These are phyloP conservation scores for Xylaria sp. DNA, from an alignment of 2,329 filamentous ascomycete genomes.

Conservation along the genomic window DNA sequence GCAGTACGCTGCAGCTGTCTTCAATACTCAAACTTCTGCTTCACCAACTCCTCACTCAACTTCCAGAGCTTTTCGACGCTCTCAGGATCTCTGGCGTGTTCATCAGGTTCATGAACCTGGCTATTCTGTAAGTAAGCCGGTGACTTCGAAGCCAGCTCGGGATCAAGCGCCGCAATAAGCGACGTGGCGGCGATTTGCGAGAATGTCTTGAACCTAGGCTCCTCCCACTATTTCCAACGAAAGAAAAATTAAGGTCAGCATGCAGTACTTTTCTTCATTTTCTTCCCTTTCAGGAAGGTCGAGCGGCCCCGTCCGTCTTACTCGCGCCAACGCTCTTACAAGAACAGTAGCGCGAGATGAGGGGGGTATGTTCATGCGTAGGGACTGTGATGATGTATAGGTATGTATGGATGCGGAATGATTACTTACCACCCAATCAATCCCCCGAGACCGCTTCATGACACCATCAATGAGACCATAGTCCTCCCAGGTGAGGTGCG, in stretches of 20 bases:
- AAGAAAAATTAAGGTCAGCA: neutral
- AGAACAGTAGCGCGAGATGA: neutral
- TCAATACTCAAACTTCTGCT: conserved; percentile 38
- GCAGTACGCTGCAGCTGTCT: neutral
- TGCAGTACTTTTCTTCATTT: neutral
- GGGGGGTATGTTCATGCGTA: neutral
- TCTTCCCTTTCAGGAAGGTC: conserved; percentile 13
- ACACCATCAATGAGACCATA: conserved; percentile 26
- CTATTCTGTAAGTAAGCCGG: conserved; percentile 46
- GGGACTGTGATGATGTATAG: neutral
- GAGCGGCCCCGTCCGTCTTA: neutral
- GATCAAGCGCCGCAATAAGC: conserved; percentile 48
- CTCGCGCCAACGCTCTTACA: neutral
- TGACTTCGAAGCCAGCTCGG: conserved; percentile 40
- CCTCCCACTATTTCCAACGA: conserved; percentile 24
- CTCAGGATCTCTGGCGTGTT: conserved; percentile 43
- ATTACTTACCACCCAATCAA: conserved; percentile 18
- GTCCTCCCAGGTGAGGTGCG: conserved; percentile 31
- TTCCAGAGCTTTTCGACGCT: conserved; percentile 52
- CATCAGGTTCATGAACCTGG: conserved; percentile 37
- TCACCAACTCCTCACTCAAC: conserved; percentile 51
- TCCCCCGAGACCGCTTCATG: conserved; percentile 35
- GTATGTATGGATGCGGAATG: too few relatives aligned
- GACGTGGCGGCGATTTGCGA: conserved; percentile 49
- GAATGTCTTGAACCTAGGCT: conserved; percentile 44